phyloP scores from a whole-genome alignment of 1,284 basidiomycete species.

The Irpex sp. region DNA sequence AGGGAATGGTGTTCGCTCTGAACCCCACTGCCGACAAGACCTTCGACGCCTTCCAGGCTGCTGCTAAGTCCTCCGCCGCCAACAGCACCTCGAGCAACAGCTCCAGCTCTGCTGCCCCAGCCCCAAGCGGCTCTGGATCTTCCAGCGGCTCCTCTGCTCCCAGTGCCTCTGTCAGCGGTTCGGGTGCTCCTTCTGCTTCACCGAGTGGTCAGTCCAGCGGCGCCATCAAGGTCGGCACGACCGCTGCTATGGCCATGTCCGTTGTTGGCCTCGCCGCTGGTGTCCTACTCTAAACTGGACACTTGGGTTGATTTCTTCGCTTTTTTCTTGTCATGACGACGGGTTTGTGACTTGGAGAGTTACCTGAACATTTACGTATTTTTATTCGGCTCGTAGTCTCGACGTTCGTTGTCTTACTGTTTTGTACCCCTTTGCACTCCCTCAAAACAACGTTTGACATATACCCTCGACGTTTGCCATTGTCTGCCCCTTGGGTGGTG shows the following conservation, averaged over 20 bases:
- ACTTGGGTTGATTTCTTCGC: neutral
- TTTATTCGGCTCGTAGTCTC: neutral
- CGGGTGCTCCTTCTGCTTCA: neutral
- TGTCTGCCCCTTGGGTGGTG: too few relatives aligned
- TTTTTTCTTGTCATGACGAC: neutral
- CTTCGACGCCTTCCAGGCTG: slow-evolving; percentile 41
- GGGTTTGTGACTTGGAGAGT: neutral
- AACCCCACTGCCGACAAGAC: slow-evolving; percentile 43
- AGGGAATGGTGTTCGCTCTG: slow-evolving; percentile 50
- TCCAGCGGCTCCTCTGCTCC: slow-evolving; percentile 12
- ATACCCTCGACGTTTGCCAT: neutral
- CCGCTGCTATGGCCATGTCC: neutral
- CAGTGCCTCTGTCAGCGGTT: slow-evolving; percentile 7
- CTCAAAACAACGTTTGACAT: neutral
- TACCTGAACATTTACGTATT: neutral
- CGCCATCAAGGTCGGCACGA: neutral
- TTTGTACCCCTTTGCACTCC: neutral
- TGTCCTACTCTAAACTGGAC: neutral
- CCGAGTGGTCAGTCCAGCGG: neutral
- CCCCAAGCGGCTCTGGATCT: slow-evolving; percentile 10
- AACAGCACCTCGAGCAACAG: neutral
- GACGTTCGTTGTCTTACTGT: neutral
- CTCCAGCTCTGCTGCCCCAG: slow-evolving; percentile 9
- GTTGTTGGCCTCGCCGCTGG: slow-evolving; percentile 1
- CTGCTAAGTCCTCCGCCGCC: slow-evolving; percentile 7